These are phyloP conservation scores for Globisporangium canariense DNA, from an alignment of 352 stramenopile genomes.

Conservation along the genomic window DNA sequence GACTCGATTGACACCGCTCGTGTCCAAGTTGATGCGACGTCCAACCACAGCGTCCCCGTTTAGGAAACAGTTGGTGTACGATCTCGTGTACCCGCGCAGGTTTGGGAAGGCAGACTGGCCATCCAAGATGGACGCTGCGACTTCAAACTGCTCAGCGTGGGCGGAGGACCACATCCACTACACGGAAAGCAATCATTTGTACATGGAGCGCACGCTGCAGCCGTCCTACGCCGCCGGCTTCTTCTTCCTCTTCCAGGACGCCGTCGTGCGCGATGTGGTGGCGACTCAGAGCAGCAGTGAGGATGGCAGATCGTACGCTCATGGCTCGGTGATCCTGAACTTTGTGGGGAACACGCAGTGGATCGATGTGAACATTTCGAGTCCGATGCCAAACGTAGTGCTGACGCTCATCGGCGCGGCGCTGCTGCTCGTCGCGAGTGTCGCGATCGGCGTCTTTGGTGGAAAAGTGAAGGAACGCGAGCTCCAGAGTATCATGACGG, in stretches of 20 bases:
- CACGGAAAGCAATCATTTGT: slow-evolving; percentile 31
- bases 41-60: background rate
- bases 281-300: background rate
- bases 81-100: background rate
- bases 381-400: slow-evolving; percentile 3
- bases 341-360: slow-evolving; percentile 6
- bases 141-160: background rate
- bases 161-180: slow-evolving; percentile 11
- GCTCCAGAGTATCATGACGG: background rate
- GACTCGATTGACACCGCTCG: slow-evolving; percentile 4
- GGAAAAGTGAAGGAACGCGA: background rate
- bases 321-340: background rate
- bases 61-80: background rate
- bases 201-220: slow-evolving; percentile 34
- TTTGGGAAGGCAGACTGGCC: slow-evolving; percentile 2
- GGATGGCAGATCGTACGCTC: background rate
- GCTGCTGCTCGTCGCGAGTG: background rate
- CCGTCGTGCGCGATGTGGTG: slow-evolving; percentile 3
- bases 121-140: background rate
- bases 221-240: slow-evolving; percentile 27
- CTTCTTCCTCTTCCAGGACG: slow-evolving; percentile 38
- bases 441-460: slow-evolving; percentile 2
- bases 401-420: background rate
- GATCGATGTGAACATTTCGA: slow-evolving; percentile 12
- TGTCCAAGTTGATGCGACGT: slow-evolving; percentile 5